Evolutionary conservation across 176 grass and related monocot species (phyloP).

Genomic region (Oryza longistaminata): DNA sequence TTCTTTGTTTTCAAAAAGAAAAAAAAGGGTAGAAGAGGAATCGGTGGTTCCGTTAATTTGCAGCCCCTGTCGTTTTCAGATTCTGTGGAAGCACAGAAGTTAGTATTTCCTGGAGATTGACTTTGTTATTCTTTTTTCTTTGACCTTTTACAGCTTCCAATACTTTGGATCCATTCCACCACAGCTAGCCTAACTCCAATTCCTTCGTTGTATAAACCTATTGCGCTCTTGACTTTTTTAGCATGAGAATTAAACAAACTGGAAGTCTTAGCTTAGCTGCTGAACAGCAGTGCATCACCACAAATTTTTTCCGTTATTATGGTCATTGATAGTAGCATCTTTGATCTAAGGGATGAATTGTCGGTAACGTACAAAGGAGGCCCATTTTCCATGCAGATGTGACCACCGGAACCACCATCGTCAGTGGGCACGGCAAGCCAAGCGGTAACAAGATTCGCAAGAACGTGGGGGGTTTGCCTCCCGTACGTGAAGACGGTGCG

Average conservation of each 20-base stretch:
- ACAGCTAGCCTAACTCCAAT: conserved; percentile 46
- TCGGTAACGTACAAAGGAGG: conserved; percentile 44
- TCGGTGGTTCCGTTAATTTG: not conserved
- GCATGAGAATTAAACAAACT: not conserved
- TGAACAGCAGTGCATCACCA: not conserved
- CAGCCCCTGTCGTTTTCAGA: not conserved
- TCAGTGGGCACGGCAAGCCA: conserved; percentile 10
- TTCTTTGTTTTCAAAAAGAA: not conserved
- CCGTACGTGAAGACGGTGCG: not conserved
- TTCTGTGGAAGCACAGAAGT: not conserved
- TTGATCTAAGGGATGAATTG: conserved; percentile 31
- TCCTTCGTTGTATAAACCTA: not conserved
- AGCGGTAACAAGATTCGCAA: conserved; percentile 4
- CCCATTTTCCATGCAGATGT: conserved; percentile 36
- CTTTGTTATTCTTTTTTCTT: not conserved
- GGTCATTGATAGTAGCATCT: not conserved
- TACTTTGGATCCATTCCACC: not conserved
- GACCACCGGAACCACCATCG: conserved; percentile 48
- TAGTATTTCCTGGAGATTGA: not conserved
- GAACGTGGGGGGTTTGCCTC: not conserved
- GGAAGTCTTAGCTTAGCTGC: not conserved
- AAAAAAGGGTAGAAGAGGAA: too few species aligned
- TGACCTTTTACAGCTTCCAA: conserved; percentile 8
- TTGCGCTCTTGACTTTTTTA: conserved; percentile 30
- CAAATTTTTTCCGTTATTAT: conserved; percentile 1